Conservation (phyloP, 805 yeast genomes). For the Barnettozyma vustinii region DNA sequence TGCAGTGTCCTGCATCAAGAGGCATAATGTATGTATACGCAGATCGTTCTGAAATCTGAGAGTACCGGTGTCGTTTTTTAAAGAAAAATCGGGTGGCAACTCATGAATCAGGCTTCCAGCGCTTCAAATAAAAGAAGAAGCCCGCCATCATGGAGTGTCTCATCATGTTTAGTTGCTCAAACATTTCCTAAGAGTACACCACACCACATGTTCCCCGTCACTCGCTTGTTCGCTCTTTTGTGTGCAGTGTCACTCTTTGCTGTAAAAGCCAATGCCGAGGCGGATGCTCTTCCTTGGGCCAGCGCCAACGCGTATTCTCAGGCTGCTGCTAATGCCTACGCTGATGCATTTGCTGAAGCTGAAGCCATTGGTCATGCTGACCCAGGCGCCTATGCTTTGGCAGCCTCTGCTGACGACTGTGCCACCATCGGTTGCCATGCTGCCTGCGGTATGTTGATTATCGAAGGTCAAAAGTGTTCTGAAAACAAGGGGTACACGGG, state of each 20-base stretch:
- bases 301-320: too few relatives aligned
- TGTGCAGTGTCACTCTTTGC: not conserved
- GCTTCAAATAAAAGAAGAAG: too few relatives aligned
- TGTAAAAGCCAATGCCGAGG: too few relatives aligned
- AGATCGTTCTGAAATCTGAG: not conserved
- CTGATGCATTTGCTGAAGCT: conserved; percentile 6
- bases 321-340: too few relatives aligned
- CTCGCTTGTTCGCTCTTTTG: not conserved
- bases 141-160: too few relatives aligned
- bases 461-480: conserved; percentile 4
- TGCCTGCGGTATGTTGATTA: conserved; percentile 6
- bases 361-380: conserved; percentile 7
- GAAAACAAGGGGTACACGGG: not conserved
- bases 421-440: conserved; percentile 8
- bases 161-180: too few relatives aligned
- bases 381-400: conserved; percentile 6
- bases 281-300: too few relatives aligned
- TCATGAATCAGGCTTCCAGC: too few relatives aligned
- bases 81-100: too few relatives aligned
- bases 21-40: not conserved
- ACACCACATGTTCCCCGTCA: not conserved
- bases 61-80: too few relatives aligned
- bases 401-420: conserved; percentile 8
- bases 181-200: not conserved
- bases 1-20: not conserved